phyloP scores from a whole-genome alignment of 164 flowering plant species.

The Akebia trifoliata region DNA sequence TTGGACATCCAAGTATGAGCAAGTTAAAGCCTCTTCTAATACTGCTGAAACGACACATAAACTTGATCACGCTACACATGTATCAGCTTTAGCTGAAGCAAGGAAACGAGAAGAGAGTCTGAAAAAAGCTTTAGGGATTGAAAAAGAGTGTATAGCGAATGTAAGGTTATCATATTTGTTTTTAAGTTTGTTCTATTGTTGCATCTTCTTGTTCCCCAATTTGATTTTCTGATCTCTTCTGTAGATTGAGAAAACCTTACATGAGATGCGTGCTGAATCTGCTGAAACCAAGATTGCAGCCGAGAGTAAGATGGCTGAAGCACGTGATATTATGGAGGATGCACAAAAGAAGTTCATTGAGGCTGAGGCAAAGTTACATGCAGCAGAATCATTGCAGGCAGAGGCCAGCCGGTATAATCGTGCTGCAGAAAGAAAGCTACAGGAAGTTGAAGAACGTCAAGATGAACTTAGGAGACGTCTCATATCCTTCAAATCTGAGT shows the following conservation, averaged over 20 bases:
- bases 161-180: slow-evolving; percentile 33
- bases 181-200: background rate
- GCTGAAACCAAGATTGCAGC: slow-evolving; percentile 83
- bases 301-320: slow-evolving; percentile 69
- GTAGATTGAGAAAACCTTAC: slow-evolving; percentile 90
- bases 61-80: slow-evolving; percentile 54
- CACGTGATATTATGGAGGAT: slow-evolving; percentile 53
- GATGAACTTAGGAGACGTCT: slow-evolving; percentile 72
- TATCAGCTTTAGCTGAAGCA: slow-evolving; percentile 68
- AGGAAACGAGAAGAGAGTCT: slow-evolving; percentile 70
- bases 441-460: slow-evolving; percentile 88
- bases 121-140: slow-evolving; percentile 73
- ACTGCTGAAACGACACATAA: slow-evolving; percentile 43
- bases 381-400: slow-evolving; percentile 71
- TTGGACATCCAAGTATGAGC: slow-evolving; percentile 62
- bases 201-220: background rate
- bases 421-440: slow-evolving; percentile 75
- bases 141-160: slow-evolving; percentile 76
- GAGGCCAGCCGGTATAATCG: slow-evolving; percentile 63
- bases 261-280: slow-evolving; percentile 85
- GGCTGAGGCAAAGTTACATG: slow-evolving; percentile 58
- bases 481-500: slow-evolving; percentile 67
- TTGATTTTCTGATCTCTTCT: slow-evolving; percentile 7
- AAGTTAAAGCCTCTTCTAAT: slow-evolving; percentile 52
- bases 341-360: slow-evolving; percentile 58